Percentiles rank a stretch among this genome's conserved stretches.
These are phyloP conservation scores for Cytospora chrysosperma DNA, from an alignment of 2,329 filamentous ascomycete species.

Conservation along the genomic window DNA sequence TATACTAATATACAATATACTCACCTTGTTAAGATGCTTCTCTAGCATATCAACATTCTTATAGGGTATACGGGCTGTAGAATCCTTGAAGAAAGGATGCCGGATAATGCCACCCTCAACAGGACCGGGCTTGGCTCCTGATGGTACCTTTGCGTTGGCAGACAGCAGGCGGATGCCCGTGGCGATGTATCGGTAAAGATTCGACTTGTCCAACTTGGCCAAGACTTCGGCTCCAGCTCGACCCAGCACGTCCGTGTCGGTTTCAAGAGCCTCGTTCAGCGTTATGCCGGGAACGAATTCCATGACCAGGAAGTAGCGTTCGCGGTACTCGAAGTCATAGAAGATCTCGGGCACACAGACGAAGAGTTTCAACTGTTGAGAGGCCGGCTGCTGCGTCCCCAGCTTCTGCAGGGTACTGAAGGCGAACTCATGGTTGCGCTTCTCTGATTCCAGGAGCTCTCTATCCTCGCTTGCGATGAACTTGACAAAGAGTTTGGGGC, in stretches of 20 bases:
- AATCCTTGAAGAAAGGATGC: background rate
- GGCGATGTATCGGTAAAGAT: background rate
- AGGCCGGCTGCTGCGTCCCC: no score
- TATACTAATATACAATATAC: no score
- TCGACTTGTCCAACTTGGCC: background rate
- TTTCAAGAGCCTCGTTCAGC: background rate
- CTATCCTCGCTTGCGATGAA: background rate
- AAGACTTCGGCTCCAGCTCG: background rate
- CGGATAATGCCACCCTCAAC: background rate
- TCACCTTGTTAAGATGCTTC: background rate
- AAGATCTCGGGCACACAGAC: background rate
- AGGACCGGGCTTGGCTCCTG: background rate
- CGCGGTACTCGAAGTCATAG: background rate
- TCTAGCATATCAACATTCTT: background rate
- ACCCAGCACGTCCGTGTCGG: no score
- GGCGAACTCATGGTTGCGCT: slow-evolving; percentile 1
- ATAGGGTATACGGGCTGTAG: background rate
- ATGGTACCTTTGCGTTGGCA: background rate
- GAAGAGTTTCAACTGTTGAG: background rate
- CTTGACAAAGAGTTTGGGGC: background rate
- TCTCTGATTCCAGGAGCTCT: background rate
- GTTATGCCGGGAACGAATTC: background rate
- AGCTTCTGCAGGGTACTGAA: background rate
- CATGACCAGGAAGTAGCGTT: background rate
- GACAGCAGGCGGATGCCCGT: background rate